Conservation (phyloP, 1,284 basidiomycete species). For the Vanrija humicola region DNA sequence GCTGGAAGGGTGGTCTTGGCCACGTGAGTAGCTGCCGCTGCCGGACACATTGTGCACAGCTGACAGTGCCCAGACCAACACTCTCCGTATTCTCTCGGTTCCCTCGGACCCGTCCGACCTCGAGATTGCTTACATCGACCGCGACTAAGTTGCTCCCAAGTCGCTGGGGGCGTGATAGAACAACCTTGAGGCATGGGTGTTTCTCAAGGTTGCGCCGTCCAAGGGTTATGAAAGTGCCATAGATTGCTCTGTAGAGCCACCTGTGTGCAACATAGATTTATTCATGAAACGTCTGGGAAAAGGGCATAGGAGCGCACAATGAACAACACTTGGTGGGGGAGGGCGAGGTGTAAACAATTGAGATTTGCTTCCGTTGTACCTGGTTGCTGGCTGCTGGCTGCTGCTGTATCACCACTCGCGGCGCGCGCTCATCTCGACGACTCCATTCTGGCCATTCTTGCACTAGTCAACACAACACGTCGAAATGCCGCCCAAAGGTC, state of each 20-base stretch:
- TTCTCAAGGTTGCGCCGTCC: background rate
- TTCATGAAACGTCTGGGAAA: too few species aligned
- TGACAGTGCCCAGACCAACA: slow-evolving; percentile 44
- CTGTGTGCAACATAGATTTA: too few species aligned
- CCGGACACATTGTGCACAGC: slow-evolving; percentile 3
- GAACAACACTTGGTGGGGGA: too few species aligned
- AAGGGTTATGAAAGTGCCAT: too few species aligned
- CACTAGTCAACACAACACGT: background rate
- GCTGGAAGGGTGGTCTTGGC: slow-evolving; percentile 96
- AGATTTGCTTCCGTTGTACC: background rate
- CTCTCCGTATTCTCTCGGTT: slow-evolving; percentile 55
- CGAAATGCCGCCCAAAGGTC: slow-evolving; percentile 18
- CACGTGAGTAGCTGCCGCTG: slow-evolving; percentile 55
- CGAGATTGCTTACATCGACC: slow-evolving; percentile 52
- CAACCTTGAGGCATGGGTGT: too few species aligned
- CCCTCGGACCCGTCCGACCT: slow-evolving; percentile 82
- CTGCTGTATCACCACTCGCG: background rate
- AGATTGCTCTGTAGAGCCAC: too few species aligned
- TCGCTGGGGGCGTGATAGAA: too few species aligned
- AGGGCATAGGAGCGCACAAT: too few species aligned
- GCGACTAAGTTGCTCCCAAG: slow-evolving; percentile 2
- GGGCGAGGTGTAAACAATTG: background rate
- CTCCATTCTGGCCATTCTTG: background rate
- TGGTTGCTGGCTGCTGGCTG: background rate
- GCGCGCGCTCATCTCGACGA: background rate